Conservation (phyloP, 1,139 yeast genomes). For the Lodderomyces theae region DNA sequence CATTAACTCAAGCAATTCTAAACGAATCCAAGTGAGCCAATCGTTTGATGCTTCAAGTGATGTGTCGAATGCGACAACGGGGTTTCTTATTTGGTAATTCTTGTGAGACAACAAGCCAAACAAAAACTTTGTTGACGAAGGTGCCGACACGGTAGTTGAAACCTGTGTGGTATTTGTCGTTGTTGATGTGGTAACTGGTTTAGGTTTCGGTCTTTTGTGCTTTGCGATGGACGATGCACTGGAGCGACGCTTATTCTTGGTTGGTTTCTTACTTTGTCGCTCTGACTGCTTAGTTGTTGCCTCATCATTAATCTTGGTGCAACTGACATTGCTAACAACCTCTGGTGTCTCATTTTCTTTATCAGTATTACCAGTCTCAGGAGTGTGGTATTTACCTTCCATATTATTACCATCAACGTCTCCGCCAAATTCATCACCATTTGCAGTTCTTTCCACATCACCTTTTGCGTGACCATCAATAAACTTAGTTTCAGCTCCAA, state of each 20-base stretch:
- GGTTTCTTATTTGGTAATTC: background rate
- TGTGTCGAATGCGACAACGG: background rate
- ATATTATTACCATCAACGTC: no score
- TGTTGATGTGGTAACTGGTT: background rate
- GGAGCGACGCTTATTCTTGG: background rate
- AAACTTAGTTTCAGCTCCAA: background rate
- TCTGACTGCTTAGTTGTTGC: background rate
- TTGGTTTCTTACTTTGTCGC: background rate
- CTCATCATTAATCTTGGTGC: background rate
- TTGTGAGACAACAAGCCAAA: background rate
- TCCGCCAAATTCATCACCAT: background rate
- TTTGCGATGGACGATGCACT: background rate
- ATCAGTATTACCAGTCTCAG: background rate
- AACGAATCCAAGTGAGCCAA: constrained; percentile 1
- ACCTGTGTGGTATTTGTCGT: background rate
- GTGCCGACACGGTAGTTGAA: background rate
- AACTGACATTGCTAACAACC: background rate
- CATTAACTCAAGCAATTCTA: background rate
- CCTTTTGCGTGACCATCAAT: background rate
- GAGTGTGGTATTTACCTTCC: no score
- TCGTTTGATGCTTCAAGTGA: background rate
- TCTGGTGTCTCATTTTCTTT: background rate
- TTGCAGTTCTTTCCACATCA: background rate
- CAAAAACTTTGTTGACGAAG: background rate
- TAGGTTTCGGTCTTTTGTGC: background rate